Conservation (phyloP, 495 filamentous ascomycete species). For the Usnea hakonensis region DNA sequence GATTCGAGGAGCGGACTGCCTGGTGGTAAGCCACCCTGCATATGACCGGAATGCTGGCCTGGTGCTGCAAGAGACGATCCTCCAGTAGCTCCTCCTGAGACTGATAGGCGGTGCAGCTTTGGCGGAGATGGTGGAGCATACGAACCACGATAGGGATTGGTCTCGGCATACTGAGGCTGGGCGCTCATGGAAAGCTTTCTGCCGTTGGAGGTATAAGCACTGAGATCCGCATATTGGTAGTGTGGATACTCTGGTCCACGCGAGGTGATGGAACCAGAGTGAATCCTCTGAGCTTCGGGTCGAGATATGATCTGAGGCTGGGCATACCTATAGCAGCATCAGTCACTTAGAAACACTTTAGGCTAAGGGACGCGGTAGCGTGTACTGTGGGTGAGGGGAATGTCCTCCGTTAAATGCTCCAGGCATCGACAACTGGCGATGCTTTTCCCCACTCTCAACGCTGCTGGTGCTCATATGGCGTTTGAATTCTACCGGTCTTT, state of each 20-base stretch:
- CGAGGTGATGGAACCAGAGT: slow-evolving; percentile 18
- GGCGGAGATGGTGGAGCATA: slow-evolving; percentile 27
- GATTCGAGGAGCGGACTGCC: slow-evolving; percentile 83
- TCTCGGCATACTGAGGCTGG: slow-evolving; percentile 38
- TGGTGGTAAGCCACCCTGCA: slow-evolving; percentile 43
- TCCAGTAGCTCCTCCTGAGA: slow-evolving; percentile 25
- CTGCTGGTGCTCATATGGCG: slow-evolving; percentile 19
- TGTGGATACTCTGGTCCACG: slow-evolving; percentile 22
- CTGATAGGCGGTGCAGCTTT: slow-evolving; percentile 42
- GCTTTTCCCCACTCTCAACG: slow-evolving; percentile 23
- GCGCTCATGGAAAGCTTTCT: slow-evolving; percentile 25
- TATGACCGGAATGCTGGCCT: slow-evolving; percentile 24
- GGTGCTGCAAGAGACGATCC: slow-evolving; percentile 22
- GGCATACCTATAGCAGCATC: slow-evolving; percentile 21
- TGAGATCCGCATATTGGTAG: slow-evolving; percentile 31
- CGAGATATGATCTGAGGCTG: slow-evolving; percentile 18
- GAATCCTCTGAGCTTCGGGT: slow-evolving; percentile 20
- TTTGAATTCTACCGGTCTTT: slow-evolving; percentile 32
- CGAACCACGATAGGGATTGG: slow-evolving; percentile 30
- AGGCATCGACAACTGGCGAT: slow-evolving; percentile 27
- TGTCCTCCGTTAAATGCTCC: slow-evolving; percentile 23
- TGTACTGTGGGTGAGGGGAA: slow-evolving; percentile 26
- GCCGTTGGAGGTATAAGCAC: slow-evolving; percentile 23
- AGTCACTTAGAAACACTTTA: not conserved
- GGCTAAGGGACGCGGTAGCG: not conserved